phyloP scores from a whole-genome alignment of 2,329 filamentous ascomycete genomes.

The Camillea tinctor region DNA sequence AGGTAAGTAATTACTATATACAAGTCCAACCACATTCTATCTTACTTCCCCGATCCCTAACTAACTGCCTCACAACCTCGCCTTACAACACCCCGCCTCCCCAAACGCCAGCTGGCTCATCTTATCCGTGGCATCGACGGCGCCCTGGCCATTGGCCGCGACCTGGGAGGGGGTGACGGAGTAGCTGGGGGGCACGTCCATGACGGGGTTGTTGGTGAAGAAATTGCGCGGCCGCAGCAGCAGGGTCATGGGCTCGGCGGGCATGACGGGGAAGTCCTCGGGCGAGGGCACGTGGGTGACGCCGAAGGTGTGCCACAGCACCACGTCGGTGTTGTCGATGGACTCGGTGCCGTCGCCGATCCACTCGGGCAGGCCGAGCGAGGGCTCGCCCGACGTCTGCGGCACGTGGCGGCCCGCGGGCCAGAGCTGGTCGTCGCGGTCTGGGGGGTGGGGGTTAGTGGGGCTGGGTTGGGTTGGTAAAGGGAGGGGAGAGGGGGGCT shows the following conservation, averaged over 20 bases:
- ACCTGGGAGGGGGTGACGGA: constrained; percentile 68
- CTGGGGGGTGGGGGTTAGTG: constrained; percentile 39
- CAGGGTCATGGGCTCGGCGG: constrained; percentile 79
- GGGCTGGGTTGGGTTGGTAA: too few species aligned
- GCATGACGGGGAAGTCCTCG: constrained; percentile 93
- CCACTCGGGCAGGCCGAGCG: constrained; percentile 72
- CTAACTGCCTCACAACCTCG: too few species aligned
- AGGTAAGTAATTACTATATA: too few species aligned
- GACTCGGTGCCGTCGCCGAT: constrained; percentile 66
- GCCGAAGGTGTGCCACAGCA: constrained; percentile 93
- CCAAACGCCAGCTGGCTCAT: constrained; percentile 30
- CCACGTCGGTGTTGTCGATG: constrained; percentile 80
- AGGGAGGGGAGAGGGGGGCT: constrained; percentile 28
- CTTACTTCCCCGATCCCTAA: too few species aligned
- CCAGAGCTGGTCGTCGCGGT: constrained; percentile 78
- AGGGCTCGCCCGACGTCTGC: constrained; percentile 79
- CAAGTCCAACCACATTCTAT: too few species aligned
- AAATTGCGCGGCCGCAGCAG: constrained; percentile 79
- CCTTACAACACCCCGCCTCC: constrained; percentile 13
- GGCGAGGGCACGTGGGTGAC: constrained; percentile 85
- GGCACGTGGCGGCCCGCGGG: constrained; percentile 85
- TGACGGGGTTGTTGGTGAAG: constrained; percentile 74
- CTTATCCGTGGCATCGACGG: constrained; percentile 32
- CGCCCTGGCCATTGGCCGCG: constrained; percentile 30
- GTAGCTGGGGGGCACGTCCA: constrained; percentile 79